Evolutionary conservation across 345 rosid genomes (phyloP).

Genomic region (Ceriops tagal): DNA sequence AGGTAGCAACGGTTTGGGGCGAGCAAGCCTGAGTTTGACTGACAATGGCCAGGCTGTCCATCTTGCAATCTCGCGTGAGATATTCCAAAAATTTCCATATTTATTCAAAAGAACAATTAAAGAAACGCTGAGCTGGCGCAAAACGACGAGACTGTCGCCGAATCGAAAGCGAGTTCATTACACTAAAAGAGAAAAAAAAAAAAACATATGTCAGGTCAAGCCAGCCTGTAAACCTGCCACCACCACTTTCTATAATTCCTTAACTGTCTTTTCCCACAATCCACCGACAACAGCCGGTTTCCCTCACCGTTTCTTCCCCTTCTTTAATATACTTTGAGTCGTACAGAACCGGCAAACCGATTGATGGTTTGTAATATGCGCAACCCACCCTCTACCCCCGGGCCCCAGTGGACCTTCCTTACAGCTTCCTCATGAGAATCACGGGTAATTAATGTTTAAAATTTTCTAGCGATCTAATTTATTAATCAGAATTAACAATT

Average conservation of each 20-base stretch:
- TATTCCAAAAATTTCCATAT: neutral
- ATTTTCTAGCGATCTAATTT: no score
- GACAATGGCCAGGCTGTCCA: constrained; percentile 65
- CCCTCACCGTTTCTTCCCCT: neutral
- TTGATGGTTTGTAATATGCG: constrained; percentile 14
- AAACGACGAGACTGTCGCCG: constrained; percentile 74
- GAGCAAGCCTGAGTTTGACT: constrained; percentile 51
- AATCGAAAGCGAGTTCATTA: constrained; percentile 60
- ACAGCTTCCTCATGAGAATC: constrained; percentile 40
- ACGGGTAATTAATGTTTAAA: no score
- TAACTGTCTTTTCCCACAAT: constrained; percentile 42
- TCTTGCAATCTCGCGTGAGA: constrained; percentile 33
- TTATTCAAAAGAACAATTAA: neutral
- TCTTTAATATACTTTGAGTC: constrained; percentile 12
- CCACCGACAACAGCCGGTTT: constrained; percentile 39
- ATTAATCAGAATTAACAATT: no score
- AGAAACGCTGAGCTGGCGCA: constrained; percentile 53
- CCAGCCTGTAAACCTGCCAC: constrained; percentile 68
- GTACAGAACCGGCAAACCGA: constrained; percentile 43
- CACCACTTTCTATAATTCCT: constrained; percentile 11
- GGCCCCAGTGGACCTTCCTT: constrained; percentile 28
- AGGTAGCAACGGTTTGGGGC: constrained; percentile 56
- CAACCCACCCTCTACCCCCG: constrained; percentile 27
- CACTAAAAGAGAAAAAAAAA: constrained; percentile 11
- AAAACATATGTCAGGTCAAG: constrained; percentile 14